These are phyloP conservation scores for Penicillium chermesinum DNA, from an alignment of 495 filamentous ascomycete species.

Conservation along the genomic window DNA sequence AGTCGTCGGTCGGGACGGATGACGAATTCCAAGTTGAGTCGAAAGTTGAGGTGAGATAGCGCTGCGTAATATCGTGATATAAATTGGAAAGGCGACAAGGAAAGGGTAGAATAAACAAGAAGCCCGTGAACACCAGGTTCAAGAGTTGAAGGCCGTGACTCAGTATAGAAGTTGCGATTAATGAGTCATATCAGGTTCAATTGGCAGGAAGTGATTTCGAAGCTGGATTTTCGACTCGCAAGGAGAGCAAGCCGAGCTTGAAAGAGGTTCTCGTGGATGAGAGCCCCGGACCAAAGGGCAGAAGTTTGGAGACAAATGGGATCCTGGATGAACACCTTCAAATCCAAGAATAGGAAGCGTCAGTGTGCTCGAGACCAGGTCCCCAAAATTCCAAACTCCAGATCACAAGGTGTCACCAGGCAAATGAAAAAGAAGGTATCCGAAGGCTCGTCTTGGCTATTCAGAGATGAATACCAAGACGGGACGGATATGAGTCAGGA, in stretches of 20 bases:
- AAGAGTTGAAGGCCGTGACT: slow-evolving; percentile 37
- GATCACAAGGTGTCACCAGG: slow-evolving; percentile 22
- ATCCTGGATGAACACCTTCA: slow-evolving; percentile 32
- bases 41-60: slow-evolving; percentile 27
- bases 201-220: too few species aligned
- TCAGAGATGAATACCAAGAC: slow-evolving; percentile 1
- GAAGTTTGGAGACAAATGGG: slow-evolving; percentile 9
- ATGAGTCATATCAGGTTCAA: slow-evolving; percentile 34
- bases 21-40: too few species aligned
- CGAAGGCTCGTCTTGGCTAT: slow-evolving; percentile 7
- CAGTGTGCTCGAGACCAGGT: slow-evolving; percentile 42
- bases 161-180: slow-evolving; percentile 31
- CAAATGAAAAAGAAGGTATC: slow-evolving; percentile 7
- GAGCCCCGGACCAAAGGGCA: not conserved
- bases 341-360: slow-evolving; percentile 32
- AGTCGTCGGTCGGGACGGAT: slow-evolving; percentile 1
- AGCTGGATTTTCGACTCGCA: slow-evolving; percentile 3
- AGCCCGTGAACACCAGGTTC: slow-evolving; percentile 43
- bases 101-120: slow-evolving; percentile 19
- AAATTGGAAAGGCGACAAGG: slow-evolving; percentile 17
- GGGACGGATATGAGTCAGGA: slow-evolving; percentile 5
- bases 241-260: slow-evolving; percentile 4
- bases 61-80: slow-evolving; percentile 50
- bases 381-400: slow-evolving; percentile 26
- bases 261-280: slow-evolving; percentile 19